A percentile compares a stretch with the other conserved stretches of the same genome.
These are phyloP conservation scores for Nadsonia commutata DNA, from an alignment of 1,139 yeast species.

Conservation along the genomic window DNA sequence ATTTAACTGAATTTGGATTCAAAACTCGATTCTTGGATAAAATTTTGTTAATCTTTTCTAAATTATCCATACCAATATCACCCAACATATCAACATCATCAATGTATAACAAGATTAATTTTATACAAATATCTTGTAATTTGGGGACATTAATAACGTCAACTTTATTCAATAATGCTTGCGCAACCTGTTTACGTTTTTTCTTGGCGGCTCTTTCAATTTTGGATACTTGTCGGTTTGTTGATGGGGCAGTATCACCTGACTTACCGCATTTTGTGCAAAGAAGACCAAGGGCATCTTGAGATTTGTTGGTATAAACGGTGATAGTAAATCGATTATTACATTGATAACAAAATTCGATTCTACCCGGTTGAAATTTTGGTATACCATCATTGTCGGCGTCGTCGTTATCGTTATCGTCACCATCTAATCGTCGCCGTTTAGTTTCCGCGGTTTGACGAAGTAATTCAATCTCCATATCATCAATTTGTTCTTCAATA, in stretches of 20 bases:
- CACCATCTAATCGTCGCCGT: conserved; percentile 7
- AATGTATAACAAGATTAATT: conserved; percentile 55
- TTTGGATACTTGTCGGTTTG: conserved; percentile 22
- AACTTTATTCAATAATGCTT: conserved; percentile 62
- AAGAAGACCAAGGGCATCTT: conserved; percentile 29
- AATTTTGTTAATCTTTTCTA: conserved; percentile 56
- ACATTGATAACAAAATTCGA: conserved; percentile 46
- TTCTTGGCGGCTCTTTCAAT: conserved; percentile 25
- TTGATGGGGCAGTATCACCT: conserved; percentile 5
- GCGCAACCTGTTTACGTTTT: conserved; percentile 65
- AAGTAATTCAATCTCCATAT: conserved; percentile 26
- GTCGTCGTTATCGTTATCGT: conserved; percentile 23
- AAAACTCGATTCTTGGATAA: conserved; percentile 70
- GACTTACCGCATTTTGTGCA: conserved; percentile 47
- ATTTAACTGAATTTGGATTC: conserved; percentile 50
- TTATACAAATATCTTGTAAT: conserved; percentile 70
- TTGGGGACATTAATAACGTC: conserved; percentile 44
- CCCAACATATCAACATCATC: conserved; percentile 66
- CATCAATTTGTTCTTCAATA: conserved; percentile 20
- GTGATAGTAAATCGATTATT: conserved; percentile 40
- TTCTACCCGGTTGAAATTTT: conserved; percentile 26
- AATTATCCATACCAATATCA: conserved; percentile 55
- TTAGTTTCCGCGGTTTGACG: conserved; percentile 30
- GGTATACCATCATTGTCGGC: conserved; percentile 20
- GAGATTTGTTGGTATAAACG: conserved; percentile 45